Base-by-base conservation (phyloP, 1,139 yeast genomes). In the Hyphopichia burtonii region DNA sequence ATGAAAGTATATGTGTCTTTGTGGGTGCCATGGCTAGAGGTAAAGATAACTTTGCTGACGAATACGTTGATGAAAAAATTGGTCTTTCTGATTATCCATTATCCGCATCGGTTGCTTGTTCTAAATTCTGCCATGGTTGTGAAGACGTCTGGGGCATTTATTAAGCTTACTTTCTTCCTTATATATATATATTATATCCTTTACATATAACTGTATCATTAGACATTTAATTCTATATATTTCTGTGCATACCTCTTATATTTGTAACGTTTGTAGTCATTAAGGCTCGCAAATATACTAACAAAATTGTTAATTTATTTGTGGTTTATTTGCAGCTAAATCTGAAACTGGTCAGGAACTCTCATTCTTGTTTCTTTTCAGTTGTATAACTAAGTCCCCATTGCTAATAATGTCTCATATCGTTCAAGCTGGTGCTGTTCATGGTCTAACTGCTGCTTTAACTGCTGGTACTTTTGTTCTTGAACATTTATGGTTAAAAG, bases 1-100 rank as follows among this genome's bases (percentile, higher is more conserved):
- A 89, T 59, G 96, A 93, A 67, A 87, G 96, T 61, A 84, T 93
- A 54, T 93, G 99, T 75, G 97, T 93, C 23, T 93, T 93, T 65
- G 97, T 93, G 38, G 99, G 99, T 60, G 96, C 99, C 40, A 93
- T 93, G 97, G 99, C 99, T 22, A 83, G 97, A 66, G 99, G 99
- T 59, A 86, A 86, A 61, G 99, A 93, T 66, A 90, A 82, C 54
- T 93, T 93, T 66, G 99, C 99, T 31, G 99, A 93, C 64, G 98
- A 91, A 65, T 91, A 65, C 59, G 96, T 91, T 37, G 99, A 93
- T 63, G 99, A 93, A 65, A 93, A 93, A 61, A 86, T 93, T 50
- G 97, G 97, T 55, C 84, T 93, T 47, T 89, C 97, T 28, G 90
- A 91, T 58, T 93, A 91, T 63, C 96, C 99, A 41, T 78, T 93